A percentile compares a stretch with the other conserved stretches of the same genome.
Conservation (phyloP, 2,329 filamentous ascomycete genomes). For the Penicillium crustosum region DNA sequence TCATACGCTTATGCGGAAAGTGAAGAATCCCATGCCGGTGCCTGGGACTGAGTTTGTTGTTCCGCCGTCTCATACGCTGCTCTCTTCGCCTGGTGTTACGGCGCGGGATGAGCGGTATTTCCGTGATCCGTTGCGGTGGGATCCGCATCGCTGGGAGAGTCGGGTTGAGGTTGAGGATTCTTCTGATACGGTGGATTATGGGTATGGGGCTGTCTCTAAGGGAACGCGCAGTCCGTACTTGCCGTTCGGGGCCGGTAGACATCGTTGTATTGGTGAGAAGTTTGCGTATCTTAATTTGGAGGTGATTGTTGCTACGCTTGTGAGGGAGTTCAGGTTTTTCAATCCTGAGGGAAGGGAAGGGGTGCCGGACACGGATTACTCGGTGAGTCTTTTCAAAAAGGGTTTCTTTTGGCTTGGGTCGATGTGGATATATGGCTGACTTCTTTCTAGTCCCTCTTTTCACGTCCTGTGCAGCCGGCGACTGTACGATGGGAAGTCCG, state of each 20-base stretch:
- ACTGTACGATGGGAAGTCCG: slow-evolving; percentile 25
- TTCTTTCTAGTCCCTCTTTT: slow-evolving; percentile 27
- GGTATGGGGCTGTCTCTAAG: slow-evolving; percentile 61
- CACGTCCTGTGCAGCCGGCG: slow-evolving; percentile 27
- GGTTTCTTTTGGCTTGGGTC: slow-evolving; percentile 24
- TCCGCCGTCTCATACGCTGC: slow-evolving; percentile 72
- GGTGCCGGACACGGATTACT: slow-evolving; percentile 66
- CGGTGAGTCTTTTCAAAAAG: slow-evolving; percentile 38
- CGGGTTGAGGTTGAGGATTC: slow-evolving; percentile 41
- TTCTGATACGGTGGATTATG: slow-evolving; percentile 61
- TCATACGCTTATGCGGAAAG: slow-evolving; percentile 71
- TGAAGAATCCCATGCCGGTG: slow-evolving; percentile 65
- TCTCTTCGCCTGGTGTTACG: slow-evolving; percentile 75
- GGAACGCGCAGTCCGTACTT: slow-evolving; percentile 64
- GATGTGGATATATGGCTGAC: background rate
- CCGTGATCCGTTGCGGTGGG: slow-evolving; percentile 58
- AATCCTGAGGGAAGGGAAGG: slow-evolving; percentile 57
- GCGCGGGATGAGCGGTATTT: slow-evolving; percentile 61
- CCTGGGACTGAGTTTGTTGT: slow-evolving; percentile 63
- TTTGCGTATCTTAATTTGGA: slow-evolving; percentile 70
- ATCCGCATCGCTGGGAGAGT: slow-evolving; percentile 63
- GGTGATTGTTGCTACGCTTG: slow-evolving; percentile 62
- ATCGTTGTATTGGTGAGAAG: slow-evolving; percentile 74
- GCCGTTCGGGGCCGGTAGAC: slow-evolving; percentile 70
- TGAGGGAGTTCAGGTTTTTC: slow-evolving; percentile 60